Evolutionary conservation across 495 filamentous ascomycete genomes (phyloP).

Genomic region (Podospora pseudoanserina): DNA sequence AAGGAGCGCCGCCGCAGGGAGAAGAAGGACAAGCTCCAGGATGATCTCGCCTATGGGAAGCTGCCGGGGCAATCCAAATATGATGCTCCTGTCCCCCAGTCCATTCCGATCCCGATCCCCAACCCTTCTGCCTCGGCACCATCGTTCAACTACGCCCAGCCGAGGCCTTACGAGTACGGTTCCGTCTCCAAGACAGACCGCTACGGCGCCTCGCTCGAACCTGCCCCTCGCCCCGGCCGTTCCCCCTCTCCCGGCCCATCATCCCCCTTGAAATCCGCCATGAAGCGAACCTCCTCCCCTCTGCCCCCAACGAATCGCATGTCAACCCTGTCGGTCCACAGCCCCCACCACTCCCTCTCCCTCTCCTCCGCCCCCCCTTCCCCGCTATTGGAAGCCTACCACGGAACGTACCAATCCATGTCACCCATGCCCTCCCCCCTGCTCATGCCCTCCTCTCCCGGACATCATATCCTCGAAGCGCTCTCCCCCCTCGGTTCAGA

Average conservation of each 20-base stretch:
- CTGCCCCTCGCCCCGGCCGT: conserved; percentile 27
- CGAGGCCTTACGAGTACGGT: conserved; percentile 50
- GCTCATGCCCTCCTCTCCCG: conserved; percentile 39
- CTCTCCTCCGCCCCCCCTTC: conserved; percentile 65
- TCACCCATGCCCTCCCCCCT: conserved; percentile 88
- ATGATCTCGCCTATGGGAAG: conserved; percentile 47
- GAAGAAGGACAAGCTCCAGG: conserved; percentile 42
- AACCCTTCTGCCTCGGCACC: background rate
- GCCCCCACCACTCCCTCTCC: conserved; percentile 41
- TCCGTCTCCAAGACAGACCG: conserved; percentile 45
- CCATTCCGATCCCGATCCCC: background rate
- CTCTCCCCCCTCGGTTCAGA: conserved; percentile 44
- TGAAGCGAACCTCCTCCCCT: conserved; percentile 44
- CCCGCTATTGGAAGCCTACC: conserved; percentile 87
- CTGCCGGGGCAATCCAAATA: conserved; percentile 29
- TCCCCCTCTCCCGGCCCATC: conserved; percentile 25
- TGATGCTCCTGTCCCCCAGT: conserved; percentile 29
- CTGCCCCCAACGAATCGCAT: conserved; percentile 48
- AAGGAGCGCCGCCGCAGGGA: conserved; percentile 28
- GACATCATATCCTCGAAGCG: conserved; percentile 33
- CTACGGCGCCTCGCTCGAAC: conserved; percentile 29
- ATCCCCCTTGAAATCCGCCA: conserved; percentile 30
- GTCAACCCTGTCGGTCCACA: conserved; percentile 43
- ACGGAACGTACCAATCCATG: conserved; percentile 90
- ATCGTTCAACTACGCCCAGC: conserved; percentile 45